Base-by-base conservation (phyloP, 805 yeast genomes). In the Scheffersomyces spartinae region DNA sequence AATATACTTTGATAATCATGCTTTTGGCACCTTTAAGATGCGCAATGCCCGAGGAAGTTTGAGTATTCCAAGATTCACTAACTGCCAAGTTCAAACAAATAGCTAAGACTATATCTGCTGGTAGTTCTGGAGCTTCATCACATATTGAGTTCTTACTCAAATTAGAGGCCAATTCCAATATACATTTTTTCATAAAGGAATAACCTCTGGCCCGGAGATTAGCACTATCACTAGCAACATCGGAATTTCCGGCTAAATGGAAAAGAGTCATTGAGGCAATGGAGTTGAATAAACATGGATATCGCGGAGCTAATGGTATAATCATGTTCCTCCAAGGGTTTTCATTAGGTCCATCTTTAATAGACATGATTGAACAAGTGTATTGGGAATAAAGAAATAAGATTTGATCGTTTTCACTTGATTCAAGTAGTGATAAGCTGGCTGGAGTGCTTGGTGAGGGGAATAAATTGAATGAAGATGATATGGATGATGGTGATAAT, bases 11-110 rank as follows among this genome's bases (percentile, higher is more conserved):
- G 30, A 66, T 54, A 31, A 73, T 71, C 66, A 75, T 68, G 8
- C 71, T 62, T 31, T 66, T 62, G 4, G 82, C 82, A 16, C 83
- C 82, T 39, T 67, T 69, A 30, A 75, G 53, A 47, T 75, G 84
- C 2, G 78, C 74, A 27, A 75, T 70, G 8, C 83, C 82, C 13
- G 78, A 70, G 3, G 78, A 64, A 4, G 68, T 73, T 30, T 70
- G 76, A 8, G 73, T 64, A 40, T 73, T 76, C 83, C 83, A 75
- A 0, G 76, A 62, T 42, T 76, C 83, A 20, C 78, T 66, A 31
- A 71, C 65, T 0, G 82, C 77, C 28, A 76, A 50, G 12, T 71
- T 68, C 29, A 76, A 43, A 32, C 82, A 74, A 0, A 81, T 69
- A 0, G 78, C 72, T 12, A 76, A 49, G 1, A 82, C 82, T 8